Percentiles rank a stretch among this genome's conserved stretches.
Evolutionary conservation across 495 filamentous ascomycete species (phyloP).

Genomic region (Copromyces sp.): DNA sequence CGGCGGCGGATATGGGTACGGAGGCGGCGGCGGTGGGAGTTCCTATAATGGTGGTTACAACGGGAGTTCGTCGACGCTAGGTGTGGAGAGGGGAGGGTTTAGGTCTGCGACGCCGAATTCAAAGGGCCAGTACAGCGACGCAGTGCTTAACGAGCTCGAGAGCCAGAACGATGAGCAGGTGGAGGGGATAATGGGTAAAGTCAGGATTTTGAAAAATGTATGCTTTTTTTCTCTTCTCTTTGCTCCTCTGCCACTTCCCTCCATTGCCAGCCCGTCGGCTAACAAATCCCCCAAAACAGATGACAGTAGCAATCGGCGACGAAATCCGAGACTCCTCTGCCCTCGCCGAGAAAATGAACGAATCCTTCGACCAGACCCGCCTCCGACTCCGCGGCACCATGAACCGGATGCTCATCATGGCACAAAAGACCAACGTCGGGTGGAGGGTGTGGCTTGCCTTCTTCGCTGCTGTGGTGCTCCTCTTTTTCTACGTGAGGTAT

Average conservation of each 20-base stretch:
- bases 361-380: slow-evolving; percentile 77
- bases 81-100: slow-evolving; percentile 27
- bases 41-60: slow-evolving; percentile 10
- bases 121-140: slow-evolving; percentile 86
- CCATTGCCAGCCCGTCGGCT: neutral
- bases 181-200: slow-evolving; percentile 82
- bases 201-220: slow-evolving; percentile 86
- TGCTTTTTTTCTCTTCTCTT: neutral
- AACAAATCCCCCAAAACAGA: slow-evolving; percentile 34
- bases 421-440: slow-evolving; percentile 79
- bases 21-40: slow-evolving; percentile 25
- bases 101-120: slow-evolving; percentile 72
- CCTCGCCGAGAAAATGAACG: slow-evolving; percentile 81
- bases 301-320: slow-evolving; percentile 85
- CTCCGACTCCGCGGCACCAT: slow-evolving; percentile 78
- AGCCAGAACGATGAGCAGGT: slow-evolving; percentile 90
- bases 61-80: slow-evolving; percentile 14
- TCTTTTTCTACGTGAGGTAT: slow-evolving; percentile 85
- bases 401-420: slow-evolving; percentile 96
- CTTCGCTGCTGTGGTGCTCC: slow-evolving; percentile 63
- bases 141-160: slow-evolving; percentile 86
- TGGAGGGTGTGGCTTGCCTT: slow-evolving; percentile 92
- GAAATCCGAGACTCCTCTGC: slow-evolving; percentile 83
- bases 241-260: neutral
- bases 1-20: slow-evolving; percentile 54